phyloP scores from a whole-genome alignment of 2,329 filamentous ascomycete species.

The Camptophora hylomeconis region DNA sequence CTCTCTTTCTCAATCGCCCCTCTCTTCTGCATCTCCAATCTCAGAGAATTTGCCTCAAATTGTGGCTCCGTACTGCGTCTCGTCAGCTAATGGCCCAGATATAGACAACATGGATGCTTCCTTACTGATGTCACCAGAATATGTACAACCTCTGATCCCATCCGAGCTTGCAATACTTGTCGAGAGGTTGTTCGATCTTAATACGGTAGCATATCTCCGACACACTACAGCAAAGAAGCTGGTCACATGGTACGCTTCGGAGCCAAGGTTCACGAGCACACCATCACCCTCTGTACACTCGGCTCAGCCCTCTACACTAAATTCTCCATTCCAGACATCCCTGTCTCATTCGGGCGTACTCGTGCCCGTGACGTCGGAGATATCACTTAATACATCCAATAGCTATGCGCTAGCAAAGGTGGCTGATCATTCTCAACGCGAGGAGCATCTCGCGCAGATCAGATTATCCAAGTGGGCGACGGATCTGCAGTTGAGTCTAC shows the following conservation, averaged over 20 bases:
- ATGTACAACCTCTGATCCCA: constrained; percentile 62
- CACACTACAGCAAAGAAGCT: constrained; percentile 75
- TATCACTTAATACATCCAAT: constrained; percentile 21
- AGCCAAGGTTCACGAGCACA: constrained; percentile 19
- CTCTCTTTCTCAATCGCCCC: neutral
- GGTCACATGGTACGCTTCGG: constrained; percentile 50
- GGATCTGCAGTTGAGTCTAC: constrained; percentile 63
- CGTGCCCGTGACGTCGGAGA: constrained; percentile 15
- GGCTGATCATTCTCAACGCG: constrained; percentile 44
- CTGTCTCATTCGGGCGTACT: constrained; percentile 20
- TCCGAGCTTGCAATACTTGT: constrained; percentile 64
- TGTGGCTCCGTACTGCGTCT: constrained; percentile 63
- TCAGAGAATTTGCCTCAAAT: no score
- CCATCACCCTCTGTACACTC: constrained; percentile 14
- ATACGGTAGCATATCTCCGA: constrained; percentile 68
- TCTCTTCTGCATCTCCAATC: no score
- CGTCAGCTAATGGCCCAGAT: constrained; percentile 58
- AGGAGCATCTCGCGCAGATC: constrained; percentile 53
- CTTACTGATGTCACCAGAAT: constrained; percentile 82
- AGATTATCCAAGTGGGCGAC: constrained; percentile 69
- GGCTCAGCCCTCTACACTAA: constrained; percentile 14
- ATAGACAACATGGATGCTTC: constrained; percentile 83
- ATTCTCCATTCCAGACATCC: constrained; percentile 16
- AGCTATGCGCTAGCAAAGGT: constrained; percentile 50
- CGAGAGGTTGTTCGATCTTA: constrained; percentile 60